Base-by-base conservation (phyloP, 495 filamentous ascomycete genomes). In the Hyaloscypha bicolor region DNA sequence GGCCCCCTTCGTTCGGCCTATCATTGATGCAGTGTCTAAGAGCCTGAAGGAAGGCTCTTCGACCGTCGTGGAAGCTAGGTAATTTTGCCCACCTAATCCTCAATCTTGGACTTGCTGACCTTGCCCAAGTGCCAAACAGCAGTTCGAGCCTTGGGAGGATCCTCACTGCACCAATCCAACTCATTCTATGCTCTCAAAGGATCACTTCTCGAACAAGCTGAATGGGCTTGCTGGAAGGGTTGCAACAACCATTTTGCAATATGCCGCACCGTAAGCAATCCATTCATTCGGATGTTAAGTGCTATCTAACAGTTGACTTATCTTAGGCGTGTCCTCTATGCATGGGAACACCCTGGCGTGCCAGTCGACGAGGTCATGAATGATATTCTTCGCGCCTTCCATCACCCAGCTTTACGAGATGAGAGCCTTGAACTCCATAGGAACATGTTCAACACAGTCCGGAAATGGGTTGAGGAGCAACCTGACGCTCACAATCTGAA, bases 111-210 rank as follows among this genome's bases (percentile, higher is more conserved):
- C 4, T 14, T 32, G 8, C 22, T 55, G 55, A 55, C 57, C 25
- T 63, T 35, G 1, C 33, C 22, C 8, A 55, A 73, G 90, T 56
- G 92, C 90, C 19, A 86, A 91, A 39, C 91, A 93, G 72, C 95
- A 98, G 78, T 92, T 89, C 66, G 93, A 94, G 74, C 91, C 92
- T 11, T 97, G 95, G 95, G 91, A 87, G 8, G 89, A 97, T 76
- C 87, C 91, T 6, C 80, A 85, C 58, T 95, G 91, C 81, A 90
- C 91, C 16, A 90, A 98, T 76, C 95, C 95, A 8, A 97, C 93
- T 11, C 93, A 97, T 76, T 93, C 90, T n/a, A 97, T 97, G 93
- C 85, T 97, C 22, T 91, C 91, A 53, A 97, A 97, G 81, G 93
- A 96, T 71, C 93, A 97, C 74, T 97, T 96, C 76, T 91, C 91